These are phyloP conservation scores for Salmacisia buchloeana DNA, from an alignment of 1,284 basidiomycete genomes.

Conservation along the genomic window DNA sequence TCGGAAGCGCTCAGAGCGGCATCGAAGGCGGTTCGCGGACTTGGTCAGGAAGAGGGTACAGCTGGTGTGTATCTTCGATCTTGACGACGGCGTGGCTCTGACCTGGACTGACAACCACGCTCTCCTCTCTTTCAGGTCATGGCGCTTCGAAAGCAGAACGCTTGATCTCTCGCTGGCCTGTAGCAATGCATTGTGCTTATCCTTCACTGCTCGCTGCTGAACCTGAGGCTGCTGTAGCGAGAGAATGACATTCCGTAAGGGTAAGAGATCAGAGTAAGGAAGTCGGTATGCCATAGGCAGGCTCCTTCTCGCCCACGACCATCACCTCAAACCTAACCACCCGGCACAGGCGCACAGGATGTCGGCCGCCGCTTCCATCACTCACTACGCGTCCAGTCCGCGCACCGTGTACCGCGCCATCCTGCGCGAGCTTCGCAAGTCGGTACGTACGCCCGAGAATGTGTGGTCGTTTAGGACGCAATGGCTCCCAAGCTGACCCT, in stretches of 20 bases:
- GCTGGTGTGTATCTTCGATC: slow-evolving; percentile 26
- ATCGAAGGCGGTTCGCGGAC: slow-evolving; percentile 46
- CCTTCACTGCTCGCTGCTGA: too few relatives aligned
- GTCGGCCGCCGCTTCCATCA: slow-evolving; percentile 1
- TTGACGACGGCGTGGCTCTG: neutral
- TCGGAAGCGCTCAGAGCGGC: slow-evolving; percentile 43
- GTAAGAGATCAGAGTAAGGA: too few relatives aligned
- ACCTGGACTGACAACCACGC: too few relatives aligned
- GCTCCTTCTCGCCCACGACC: too few relatives aligned
- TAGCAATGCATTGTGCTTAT: too few relatives aligned
- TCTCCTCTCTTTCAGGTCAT: neutral
- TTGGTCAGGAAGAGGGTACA: slow-evolving; percentile 48
- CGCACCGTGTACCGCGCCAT: slow-evolving; percentile 4
- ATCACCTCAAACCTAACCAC: neutral
- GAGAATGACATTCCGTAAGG: too few relatives aligned
- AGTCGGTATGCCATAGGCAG: too few relatives aligned
- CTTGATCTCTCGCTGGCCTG: too few relatives aligned
- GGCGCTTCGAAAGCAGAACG: neutral
- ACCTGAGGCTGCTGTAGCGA: too few relatives aligned
- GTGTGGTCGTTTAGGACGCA: too few relatives aligned
- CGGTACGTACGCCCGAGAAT: neutral
- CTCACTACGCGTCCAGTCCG: neutral
- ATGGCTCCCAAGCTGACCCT: too few relatives aligned
- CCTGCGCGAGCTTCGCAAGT: slow-evolving; percentile 5
- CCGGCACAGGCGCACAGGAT: neutral